Conservation (phyloP, 192 early-diverging fungal genomes). For the Phycomyces blakesleeanus region DNA sequence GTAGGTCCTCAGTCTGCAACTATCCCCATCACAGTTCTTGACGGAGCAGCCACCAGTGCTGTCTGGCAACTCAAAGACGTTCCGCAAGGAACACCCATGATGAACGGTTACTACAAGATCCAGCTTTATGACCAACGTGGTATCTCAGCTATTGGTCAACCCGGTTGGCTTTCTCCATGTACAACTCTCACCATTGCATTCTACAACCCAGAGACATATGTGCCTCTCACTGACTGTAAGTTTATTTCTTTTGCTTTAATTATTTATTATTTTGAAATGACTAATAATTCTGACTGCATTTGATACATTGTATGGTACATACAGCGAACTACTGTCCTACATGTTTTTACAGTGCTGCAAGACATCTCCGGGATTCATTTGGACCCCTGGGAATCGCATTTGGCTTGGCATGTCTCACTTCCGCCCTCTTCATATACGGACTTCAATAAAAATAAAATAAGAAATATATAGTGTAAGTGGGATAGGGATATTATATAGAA, state of each 20-base stretch:
- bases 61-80: slow-evolving; percentile 31
- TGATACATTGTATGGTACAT: too few relatives aligned
- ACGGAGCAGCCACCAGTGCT: slow-evolving; percentile 24
- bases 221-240: slow-evolving; percentile 29
- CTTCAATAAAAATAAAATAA: neutral
- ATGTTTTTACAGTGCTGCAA: slow-evolving; percentile 31
- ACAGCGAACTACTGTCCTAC: slow-evolving; percentile 28
- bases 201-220: slow-evolving; percentile 28
- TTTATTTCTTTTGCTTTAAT: slow-evolving; percentile 31
- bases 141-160: slow-evolving; percentile 11
- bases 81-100: slow-evolving; percentile 24
- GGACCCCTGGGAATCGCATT: slow-evolving; percentile 22
- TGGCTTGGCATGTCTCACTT: slow-evolving; percentile 26
- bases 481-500: too few relatives aligned
- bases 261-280: too few relatives aligned
- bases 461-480: too few relatives aligned
- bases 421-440: slow-evolving; percentile 22
- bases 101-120: slow-evolving; percentile 35
- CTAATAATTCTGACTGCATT: too few relatives aligned
- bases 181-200: slow-evolving; percentile 30
- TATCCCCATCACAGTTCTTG: slow-evolving; percentile 22
- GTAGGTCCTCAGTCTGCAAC: slow-evolving; percentile 24
- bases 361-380: slow-evolving; percentile 4
- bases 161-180: slow-evolving; percentile 30
- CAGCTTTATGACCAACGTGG: slow-evolving; percentile 37